Conservation (phyloP, 495 filamentous ascomycete genomes). For the Massariosphaeria phaeospora region DNA sequence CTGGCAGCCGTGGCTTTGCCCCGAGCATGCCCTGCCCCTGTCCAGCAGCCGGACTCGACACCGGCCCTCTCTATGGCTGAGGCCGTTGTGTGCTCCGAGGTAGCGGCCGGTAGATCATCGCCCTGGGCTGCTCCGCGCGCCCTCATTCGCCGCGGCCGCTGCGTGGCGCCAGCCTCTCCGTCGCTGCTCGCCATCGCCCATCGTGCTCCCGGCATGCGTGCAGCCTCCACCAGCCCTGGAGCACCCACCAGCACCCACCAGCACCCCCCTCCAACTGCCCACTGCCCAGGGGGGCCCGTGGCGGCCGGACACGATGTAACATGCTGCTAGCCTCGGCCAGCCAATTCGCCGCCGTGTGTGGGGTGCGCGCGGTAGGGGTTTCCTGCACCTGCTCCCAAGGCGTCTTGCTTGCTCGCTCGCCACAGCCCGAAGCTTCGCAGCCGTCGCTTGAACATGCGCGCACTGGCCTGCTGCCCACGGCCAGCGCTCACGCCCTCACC, state of each 20-base stretch:
- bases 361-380: slow-evolving; percentile 20
- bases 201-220: slow-evolving; percentile 5
- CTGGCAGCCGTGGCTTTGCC: slow-evolving; percentile 10
- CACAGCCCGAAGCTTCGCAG: slow-evolving; percentile 23
- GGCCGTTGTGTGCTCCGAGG: slow-evolving; percentile 21
- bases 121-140: neutral
- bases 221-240: slow-evolving; percentile 13
- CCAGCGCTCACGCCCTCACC: slow-evolving; percentile 6
- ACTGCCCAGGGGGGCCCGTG: neutral
- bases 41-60: slow-evolving; percentile 10
- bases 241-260: too few species aligned
- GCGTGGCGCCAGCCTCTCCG: neutral
- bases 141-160: slow-evolving; percentile 4
- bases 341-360: slow-evolving; percentile 23
- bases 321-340: slow-evolving; percentile 10
- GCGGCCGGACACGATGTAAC: slow-evolving; percentile 30
- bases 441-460: slow-evolving; percentile 15
- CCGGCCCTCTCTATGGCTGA: slow-evolving; percentile 11
- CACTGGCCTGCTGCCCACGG: slow-evolving; percentile 5
- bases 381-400: slow-evolving; percentile 24
- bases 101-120: slow-evolving; percentile 2
- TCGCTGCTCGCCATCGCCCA: slow-evolving; percentile 8
- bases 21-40: slow-evolving; percentile 3
- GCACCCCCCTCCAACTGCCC: too few species aligned
- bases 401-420: slow-evolving; percentile 20